These are phyloP conservation scores for Mycena olivaceomarginata DNA, from an alignment of 768 basidiomycete species.

Conservation along the genomic window DNA sequence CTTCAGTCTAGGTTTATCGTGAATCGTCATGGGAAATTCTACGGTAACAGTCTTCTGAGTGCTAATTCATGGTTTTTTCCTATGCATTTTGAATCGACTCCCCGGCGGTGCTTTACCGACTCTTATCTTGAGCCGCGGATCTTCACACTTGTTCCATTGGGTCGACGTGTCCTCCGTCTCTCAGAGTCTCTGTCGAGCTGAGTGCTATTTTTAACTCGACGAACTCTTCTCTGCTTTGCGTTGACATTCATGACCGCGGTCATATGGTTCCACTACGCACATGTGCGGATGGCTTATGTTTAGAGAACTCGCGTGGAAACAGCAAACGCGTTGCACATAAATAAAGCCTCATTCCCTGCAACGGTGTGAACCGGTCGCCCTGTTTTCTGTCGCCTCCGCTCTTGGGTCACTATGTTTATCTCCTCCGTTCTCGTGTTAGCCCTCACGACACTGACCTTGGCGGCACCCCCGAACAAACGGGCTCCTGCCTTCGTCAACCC, in stretches of 20 bases:
- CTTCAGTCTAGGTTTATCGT: neutral
- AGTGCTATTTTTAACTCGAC: conserved; percentile 33
- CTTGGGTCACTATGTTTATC: conserved; percentile 42
- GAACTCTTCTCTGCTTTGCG: neutral
- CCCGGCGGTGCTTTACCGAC: too few species aligned
- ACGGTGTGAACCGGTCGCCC: conserved; percentile 26
- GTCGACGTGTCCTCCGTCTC: too few species aligned
- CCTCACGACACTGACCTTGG: conserved; percentile 23
- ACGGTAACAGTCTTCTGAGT: neutral
- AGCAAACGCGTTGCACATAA: neutral
- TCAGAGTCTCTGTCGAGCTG: neutral
- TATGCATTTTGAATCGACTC: too few species aligned
- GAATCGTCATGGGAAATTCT: neutral
- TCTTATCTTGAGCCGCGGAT: too few species aligned
- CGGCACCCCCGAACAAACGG: conserved; percentile 36
- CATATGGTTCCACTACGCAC: conserved; percentile 19
- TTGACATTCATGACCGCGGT: neutral
- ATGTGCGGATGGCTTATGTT: conserved; percentile 3
- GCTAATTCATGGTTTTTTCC: too few species aligned
- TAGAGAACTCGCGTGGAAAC: conserved; percentile 8
- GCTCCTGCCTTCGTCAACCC: conserved; percentile 67
- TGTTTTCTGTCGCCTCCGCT: neutral
- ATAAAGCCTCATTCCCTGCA: neutral
- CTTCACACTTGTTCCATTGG: too few species aligned
- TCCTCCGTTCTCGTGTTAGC: conserved; percentile 22